Percentiles rank a stretch among this genome's conserved stretches.
These are phyloP conservation scores for Pleurotus salmoneostramineus DNA, from an alignment of 768 basidiomycete genomes.

Conservation along the genomic window DNA sequence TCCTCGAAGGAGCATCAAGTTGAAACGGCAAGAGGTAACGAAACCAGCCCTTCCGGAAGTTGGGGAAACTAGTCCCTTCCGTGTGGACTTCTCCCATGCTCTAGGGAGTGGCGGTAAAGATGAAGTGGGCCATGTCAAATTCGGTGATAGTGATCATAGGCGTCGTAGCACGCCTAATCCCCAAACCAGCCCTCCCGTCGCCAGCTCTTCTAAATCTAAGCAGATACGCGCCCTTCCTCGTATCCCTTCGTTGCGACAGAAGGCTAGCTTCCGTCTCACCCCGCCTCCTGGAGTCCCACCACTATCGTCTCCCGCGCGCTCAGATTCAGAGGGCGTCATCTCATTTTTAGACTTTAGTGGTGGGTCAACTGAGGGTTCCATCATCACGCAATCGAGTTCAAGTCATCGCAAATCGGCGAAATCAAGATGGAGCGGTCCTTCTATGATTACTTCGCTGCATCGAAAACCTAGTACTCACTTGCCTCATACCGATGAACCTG, in stretches of 20 bases:
- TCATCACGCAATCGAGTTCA: conserved; percentile 19
- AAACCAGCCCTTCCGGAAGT: conserved; percentile 27
- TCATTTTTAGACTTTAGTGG: conserved; percentile 37
- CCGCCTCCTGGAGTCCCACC: conserved; percentile 9
- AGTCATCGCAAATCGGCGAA: conserved; percentile 16
- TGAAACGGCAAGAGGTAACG: background rate
- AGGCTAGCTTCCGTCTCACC: conserved; percentile 5
- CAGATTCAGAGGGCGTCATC: conserved; percentile 8
- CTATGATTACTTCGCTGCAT: conserved; percentile 20
- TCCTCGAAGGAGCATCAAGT: background rate
- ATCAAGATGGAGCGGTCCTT: conserved; percentile 40
- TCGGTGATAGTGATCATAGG: background rate
- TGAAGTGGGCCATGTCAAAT: conserved; percentile 14
- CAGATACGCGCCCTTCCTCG: conserved; percentile 1
- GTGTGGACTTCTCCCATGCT: conserved; percentile 32
- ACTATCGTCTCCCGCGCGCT: conserved; percentile 4
- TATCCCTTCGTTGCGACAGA: background rate
- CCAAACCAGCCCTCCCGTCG: background rate
- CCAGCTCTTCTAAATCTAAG: background rate
- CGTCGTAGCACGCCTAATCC: conserved; percentile 7
- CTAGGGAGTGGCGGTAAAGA: conserved; percentile 13
- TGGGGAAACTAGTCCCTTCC: conserved; percentile 42
- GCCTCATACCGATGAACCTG: background rate
- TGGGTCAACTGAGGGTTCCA: conserved; percentile 25
- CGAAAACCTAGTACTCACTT: conserved; percentile 11